Percentiles rank a stretch among this genome's conserved stretches.
Conservation (phyloP, 2,329 filamentous ascomycete species). For the Cytospora mali region DNA sequence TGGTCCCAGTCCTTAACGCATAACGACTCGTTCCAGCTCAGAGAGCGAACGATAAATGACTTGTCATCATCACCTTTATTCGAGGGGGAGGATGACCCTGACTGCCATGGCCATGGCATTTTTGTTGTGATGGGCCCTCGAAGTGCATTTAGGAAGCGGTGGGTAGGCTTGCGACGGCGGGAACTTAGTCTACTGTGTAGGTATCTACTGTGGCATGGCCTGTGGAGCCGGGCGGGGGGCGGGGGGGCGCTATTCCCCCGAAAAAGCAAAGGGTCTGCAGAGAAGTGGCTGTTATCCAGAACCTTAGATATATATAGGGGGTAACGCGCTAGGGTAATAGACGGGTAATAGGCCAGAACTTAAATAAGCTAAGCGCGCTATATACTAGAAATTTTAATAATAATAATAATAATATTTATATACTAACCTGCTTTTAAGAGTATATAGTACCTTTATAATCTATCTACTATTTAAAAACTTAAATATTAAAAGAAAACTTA, state of each 20-base stretch:
- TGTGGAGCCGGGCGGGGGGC: background rate
- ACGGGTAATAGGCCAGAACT: too few species aligned
- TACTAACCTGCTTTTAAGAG: too few species aligned
- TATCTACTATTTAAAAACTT: too few species aligned
- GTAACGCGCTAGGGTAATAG: too few species aligned
- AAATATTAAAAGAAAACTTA: too few species aligned
- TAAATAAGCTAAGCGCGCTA: too few species aligned
- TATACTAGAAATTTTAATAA: too few species aligned
- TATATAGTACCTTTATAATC: too few species aligned
- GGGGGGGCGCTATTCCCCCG: background rate
- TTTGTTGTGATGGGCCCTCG: slow-evolving; percentile 10
- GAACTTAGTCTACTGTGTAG: background rate
- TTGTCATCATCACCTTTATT: slow-evolving; percentile 7
- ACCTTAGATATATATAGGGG: too few species aligned
- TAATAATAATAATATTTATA: too few species aligned
- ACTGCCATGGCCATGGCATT: slow-evolving; percentile 29
- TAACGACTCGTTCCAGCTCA: slow-evolving; percentile 46
- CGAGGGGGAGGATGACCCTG: slow-evolving; percentile 20
- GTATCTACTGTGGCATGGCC: background rate
- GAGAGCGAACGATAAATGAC: slow-evolving; percentile 5
- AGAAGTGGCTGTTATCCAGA: background rate
- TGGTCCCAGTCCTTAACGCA: slow-evolving; percentile 56
- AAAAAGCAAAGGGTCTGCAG: background rate
- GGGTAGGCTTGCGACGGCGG: background rate
- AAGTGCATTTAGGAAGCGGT: background rate